Base-by-base conservation (phyloP, 345 rosid genomes). In the Sonneratia caseolaris region DNA sequence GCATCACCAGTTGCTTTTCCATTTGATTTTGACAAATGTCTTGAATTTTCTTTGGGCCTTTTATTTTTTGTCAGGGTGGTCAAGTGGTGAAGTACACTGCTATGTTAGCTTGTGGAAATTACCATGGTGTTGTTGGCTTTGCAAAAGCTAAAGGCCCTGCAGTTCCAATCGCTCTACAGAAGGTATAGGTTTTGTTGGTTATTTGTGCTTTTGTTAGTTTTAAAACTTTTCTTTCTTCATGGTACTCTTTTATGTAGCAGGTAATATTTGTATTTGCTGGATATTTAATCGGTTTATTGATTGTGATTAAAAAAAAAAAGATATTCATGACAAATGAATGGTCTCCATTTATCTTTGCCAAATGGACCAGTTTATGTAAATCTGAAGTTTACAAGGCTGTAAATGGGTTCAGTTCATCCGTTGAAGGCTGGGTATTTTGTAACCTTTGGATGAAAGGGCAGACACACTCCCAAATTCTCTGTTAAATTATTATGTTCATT, bases 111-210 rank as follows among this genome's bases (percentile, higher is more conserved):
- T 94, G 98, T 64, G 97, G 97, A 73, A 94, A 94, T 81, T 88
- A 87, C 81, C 82, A 91, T 70, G 98, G 98, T 74, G 83, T 91
- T 76, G 79, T 94, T 72, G 98, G 97, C 49, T 94, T 73, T 79
- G 97, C 97, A 66, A 94, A 88, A 84, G 98, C 93, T 71, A 94
- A 87, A 85, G 96, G 85, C 67, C 86, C 91, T 15, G 83, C 87
- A 55, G 80, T 87, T 71, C 92, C 90, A 53, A 42, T 93, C 79
- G 99, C 99, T 43, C 81, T 88, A 65, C 97, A 92, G 77, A 92
- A 92, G 97, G 99, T 92, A 84, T 71, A 35, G 37, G 69, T 14
- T 12, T 66, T 22, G 42, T 70, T 47, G 32, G 64, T 27, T 32
- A 42, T 70, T 37, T 68, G 7, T 24, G 24, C 37, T 62, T 62